These are phyloP conservation scores for Smallanthus sonchifolius DNA, from an alignment of 129 eudicot species.

Conservation along the genomic window DNA sequence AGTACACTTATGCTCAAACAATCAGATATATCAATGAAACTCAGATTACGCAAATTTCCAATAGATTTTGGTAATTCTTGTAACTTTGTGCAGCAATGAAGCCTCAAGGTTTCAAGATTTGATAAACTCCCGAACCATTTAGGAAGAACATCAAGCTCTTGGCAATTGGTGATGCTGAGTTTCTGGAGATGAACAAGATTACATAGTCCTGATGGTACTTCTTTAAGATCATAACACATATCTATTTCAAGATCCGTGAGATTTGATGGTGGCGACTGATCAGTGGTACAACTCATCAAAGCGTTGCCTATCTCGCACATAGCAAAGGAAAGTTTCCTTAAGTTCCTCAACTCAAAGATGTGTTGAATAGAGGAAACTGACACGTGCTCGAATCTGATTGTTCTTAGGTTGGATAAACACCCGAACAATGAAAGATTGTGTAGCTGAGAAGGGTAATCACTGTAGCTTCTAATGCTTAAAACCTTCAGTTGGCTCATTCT, in stretches of 20 bases:
- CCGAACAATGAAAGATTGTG: conserved; percentile 6
- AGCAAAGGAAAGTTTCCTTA: conserved; percentile 38
- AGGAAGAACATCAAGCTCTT: too few relatives aligned
- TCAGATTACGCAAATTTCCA: too few relatives aligned
- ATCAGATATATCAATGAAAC: too few relatives aligned
- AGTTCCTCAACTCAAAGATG: conserved; percentile 16
- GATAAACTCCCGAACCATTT: too few relatives aligned
- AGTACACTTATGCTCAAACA: too few relatives aligned
- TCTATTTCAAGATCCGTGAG: conserved; percentile 33
- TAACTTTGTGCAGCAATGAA: too few relatives aligned
- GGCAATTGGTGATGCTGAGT: too few relatives aligned
- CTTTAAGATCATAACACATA: too few relatives aligned
- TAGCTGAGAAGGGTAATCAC: conserved; percentile 15
- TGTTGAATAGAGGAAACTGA: conserved; percentile 17
- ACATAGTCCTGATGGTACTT: too few relatives aligned
- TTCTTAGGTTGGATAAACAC: conserved; percentile 24
- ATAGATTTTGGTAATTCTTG: too few relatives aligned
- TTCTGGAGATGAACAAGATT: too few relatives aligned
- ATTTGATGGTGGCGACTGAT: conserved; percentile 27
- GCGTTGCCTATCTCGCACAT: conserved; percentile 38
- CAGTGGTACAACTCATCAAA: conserved; percentile 10
- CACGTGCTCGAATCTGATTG: conserved; percentile 27
- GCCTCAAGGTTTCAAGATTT: too few relatives aligned
- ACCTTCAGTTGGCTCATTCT: conserved; percentile 28
- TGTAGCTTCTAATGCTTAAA: conserved; percentile 28